Percentiles rank a stretch among this genome's conserved stretches.
Evolutionary conservation across 2,329 filamentous ascomycete species (phyloP).

Genomic region (Arthrobotrys musiformis): DNA sequence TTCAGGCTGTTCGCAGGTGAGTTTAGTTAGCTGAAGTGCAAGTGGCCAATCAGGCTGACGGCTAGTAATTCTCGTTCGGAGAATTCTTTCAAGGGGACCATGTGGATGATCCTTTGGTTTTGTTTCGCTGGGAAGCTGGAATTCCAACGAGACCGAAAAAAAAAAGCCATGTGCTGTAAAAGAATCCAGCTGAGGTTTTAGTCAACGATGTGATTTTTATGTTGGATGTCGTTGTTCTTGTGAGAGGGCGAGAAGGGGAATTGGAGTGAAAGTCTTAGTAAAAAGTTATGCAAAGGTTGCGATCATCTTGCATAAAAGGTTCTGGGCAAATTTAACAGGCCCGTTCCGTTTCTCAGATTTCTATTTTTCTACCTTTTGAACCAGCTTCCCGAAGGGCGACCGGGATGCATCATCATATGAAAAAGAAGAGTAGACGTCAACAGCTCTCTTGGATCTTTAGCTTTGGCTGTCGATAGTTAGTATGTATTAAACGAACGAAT

Average conservation of each 20-base stretch:
- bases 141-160: neutral
- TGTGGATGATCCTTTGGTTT: conserved; percentile 42
- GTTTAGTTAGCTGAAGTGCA: conserved; percentile 3
- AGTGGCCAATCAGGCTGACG: conserved; percentile 17
- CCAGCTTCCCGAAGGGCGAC: neutral
- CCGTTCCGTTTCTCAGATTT: neutral
- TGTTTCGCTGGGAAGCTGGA: neutral
- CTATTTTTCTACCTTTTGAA: neutral
- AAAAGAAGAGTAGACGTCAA: conserved; percentile 2
- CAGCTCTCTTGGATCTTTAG: neutral
- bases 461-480: neutral
- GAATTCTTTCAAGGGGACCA: conserved; percentile 28
- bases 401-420: conserved; percentile 2
- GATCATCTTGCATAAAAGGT: conserved; percentile 50
- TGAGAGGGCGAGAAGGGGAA: too few species aligned
- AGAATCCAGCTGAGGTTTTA: conserved; percentile 14
- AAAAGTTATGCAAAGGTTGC: conserved; percentile 33
- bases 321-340: neutral
- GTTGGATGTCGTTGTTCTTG: conserved; percentile 12
- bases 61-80: conserved; percentile 31
- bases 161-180: neutral
- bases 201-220: neutral
- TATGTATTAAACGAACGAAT: conserved; percentile 46
- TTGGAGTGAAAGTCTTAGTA: conserved; percentile 21
- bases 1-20: neutral